phyloP scores from a whole-genome alignment of 352 stramenopile species.

The Phytophthora syringae region DNA sequence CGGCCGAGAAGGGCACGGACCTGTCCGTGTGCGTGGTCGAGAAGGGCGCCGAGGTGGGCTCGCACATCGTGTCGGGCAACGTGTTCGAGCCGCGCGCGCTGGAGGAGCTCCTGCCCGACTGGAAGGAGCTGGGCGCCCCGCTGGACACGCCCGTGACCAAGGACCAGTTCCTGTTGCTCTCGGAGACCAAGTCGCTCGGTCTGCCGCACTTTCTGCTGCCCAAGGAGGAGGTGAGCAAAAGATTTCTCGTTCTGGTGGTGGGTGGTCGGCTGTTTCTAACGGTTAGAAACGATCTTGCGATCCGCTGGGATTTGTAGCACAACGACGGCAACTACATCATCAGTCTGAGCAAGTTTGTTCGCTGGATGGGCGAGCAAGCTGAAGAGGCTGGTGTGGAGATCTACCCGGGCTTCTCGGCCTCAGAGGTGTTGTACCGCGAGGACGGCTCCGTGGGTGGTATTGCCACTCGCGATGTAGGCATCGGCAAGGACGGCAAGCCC shows the following conservation, averaged over 20 bases:
- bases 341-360: conserved; percentile 95
- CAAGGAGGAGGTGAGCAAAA: conserved; percentile 77
- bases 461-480: conserved; percentile 98
- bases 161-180: conserved; percentile 95
- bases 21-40: conserved; percentile 96
- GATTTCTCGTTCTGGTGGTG: conserved; percentile 12
- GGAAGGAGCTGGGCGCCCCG: conserved; percentile 90
- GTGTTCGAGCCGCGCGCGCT: conserved; percentile 98
- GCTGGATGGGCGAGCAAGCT: conserved; percentile 96
- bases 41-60: conserved; percentile 96
- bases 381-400: conserved; percentile 99
- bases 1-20: conserved; percentile 92
- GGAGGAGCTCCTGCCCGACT: conserved; percentile 97
- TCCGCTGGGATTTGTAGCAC: conserved; percentile 71
- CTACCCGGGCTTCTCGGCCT: conserved; percentile 98
- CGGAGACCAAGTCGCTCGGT: conserved; percentile 83
- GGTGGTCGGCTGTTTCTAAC: background rate
- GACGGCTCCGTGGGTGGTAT: conserved; percentile 93
- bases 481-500: conserved; percentile 95
- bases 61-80: conserved; percentile 98
- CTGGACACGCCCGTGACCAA: conserved; percentile 94
- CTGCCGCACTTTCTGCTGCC: conserved; percentile 95
- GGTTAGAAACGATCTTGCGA: conserved; percentile 5
- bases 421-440: conserved; percentile 90
- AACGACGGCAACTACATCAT: conserved; percentile 99